phyloP scores from a whole-genome alignment of 768 basidiomycete species.

The Lactarius psammicola region DNA sequence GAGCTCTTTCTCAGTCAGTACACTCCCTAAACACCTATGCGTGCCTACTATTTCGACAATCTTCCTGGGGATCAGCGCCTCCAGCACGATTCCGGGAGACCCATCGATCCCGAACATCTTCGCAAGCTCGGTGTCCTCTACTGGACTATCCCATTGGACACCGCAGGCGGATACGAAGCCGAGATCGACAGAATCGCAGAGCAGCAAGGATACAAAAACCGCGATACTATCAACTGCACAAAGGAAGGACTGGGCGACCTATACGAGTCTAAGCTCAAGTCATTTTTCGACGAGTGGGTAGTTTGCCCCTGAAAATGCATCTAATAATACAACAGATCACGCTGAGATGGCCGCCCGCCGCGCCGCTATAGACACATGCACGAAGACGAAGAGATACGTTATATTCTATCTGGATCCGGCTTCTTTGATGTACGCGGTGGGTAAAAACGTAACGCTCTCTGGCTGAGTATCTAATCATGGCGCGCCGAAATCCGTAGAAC shows the following conservation, averaged over 20 bases:
- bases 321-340: too few species aligned
- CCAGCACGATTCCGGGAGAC: slow-evolving; percentile 67
- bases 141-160: slow-evolving; percentile 64
- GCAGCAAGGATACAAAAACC: slow-evolving; percentile 77
- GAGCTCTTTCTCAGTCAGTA: too few species aligned
- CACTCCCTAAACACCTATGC: slow-evolving; percentile 58
- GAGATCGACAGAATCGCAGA: slow-evolving; percentile 62
- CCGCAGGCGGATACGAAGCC: slow-evolving; percentile 44
- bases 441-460: slow-evolving; percentile 27
- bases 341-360: too few species aligned
- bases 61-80: slow-evolving; percentile 79
- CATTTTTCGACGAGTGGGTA: slow-evolving; percentile 78
- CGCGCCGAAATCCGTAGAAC: slow-evolving; percentile 45
- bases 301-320: too few species aligned
- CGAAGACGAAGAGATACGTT: slow-evolving; percentile 95
- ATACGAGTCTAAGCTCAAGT: slow-evolving; percentile 80
- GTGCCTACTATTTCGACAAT: slow-evolving; percentile 72
- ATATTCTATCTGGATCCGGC: slow-evolving; percentile 80
- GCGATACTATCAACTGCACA: slow-evolving; percentile 75
- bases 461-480: not conserved
- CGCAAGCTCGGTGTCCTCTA: slow-evolving; percentile 59
- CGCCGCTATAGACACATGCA: slow-evolving; percentile 87
- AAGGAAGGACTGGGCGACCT: slow-evolving; percentile 76
- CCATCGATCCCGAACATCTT: slow-evolving; percentile 52
- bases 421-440: slow-evolving; percentile 90